phyloP scores from a whole-genome alignment of 805 yeast species.

The Myxozyma geophila region DNA sequence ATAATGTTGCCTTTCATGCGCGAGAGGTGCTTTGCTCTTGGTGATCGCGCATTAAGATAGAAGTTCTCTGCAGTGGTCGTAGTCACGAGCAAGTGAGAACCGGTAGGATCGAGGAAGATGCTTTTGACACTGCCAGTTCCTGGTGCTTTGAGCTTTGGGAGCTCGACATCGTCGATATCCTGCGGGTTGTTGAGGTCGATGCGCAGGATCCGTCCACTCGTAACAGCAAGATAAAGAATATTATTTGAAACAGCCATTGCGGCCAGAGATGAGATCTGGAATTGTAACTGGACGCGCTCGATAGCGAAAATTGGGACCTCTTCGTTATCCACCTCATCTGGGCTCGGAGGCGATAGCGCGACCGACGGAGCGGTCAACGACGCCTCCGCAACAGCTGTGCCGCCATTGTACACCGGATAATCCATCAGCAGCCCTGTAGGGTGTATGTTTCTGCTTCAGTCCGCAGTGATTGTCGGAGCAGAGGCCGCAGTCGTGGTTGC shows the following conservation, averaged over 20 bases:
- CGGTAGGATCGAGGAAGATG: constrained; percentile 57
- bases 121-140: constrained; percentile 44
- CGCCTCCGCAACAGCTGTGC: constrained; percentile 4
- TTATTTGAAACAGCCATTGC: constrained; percentile 61
- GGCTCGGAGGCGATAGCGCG: constrained; percentile 12
- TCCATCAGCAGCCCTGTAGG: constrained; percentile 8
- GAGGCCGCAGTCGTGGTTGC: too few relatives aligned
- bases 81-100: constrained; percentile 57
- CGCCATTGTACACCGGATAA: constrained; percentile 17
- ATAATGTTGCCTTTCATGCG: constrained; percentile 55
- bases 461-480: too few relatives aligned
- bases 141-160: constrained; percentile 38
- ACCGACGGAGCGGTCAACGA: constrained; percentile 15
- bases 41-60: constrained; percentile 52
- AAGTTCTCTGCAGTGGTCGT: constrained; percentile 54
- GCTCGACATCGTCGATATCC: constrained; percentile 51
- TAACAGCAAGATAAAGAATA: constrained; percentile 58
- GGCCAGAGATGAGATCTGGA: constrained; percentile 53
- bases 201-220: constrained; percentile 59
- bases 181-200: constrained; percentile 71
- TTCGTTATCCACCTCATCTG: constrained; percentile 23
- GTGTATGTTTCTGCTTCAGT: too few relatives aligned
- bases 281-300: constrained; percentile 57
- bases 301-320: constrained; percentile 41
- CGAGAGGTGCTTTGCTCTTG: constrained; percentile 50